A percentile compares a stretch with the other conserved stretches of the same genome.
Evolutionary conservation across 1,284 basidiomycete genomes (phyloP).

Genomic region (Mrakiaceae sp.): DNA sequence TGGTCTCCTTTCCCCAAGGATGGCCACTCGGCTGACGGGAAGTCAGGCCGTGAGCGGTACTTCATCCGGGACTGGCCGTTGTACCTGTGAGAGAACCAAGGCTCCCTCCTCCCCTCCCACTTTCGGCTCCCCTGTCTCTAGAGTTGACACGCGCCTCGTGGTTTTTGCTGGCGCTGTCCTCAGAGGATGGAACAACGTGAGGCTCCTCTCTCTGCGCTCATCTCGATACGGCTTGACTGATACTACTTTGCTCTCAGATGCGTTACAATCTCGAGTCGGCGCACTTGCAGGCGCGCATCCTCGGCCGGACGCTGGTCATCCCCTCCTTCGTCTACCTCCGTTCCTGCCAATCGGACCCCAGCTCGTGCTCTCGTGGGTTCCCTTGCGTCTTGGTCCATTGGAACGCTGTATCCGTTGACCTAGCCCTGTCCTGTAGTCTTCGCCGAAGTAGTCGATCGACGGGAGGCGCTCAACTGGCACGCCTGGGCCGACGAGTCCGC

Average conservation of each 20-base stretch:
- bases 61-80: not conserved
- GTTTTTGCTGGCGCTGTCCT: not conserved
- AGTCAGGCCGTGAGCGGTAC: not conserved
- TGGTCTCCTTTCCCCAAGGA: too few relatives aligned
- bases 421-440: not conserved
- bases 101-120: not conserved
- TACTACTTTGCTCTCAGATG: not conserved
- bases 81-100: not conserved
- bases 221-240: too few relatives aligned
- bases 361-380: not conserved
- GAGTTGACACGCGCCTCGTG: not conserved
- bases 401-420: not conserved
- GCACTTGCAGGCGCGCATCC: slow-evolving; percentile 17
- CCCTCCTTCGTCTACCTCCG: slow-evolving; percentile 21
- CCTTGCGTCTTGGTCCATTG: not conserved
- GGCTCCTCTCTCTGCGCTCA: too few relatives aligned
- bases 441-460: not conserved
- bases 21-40: too few relatives aligned
- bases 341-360: slow-evolving; percentile 17
- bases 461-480: not conserved
- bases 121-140: not conserved
- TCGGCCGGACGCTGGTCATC: slow-evolving; percentile 21
- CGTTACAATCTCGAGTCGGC: slow-evolving; percentile 21
- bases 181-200: slow-evolving; percentile 7
- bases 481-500: not conserved